phyloP scores from a whole-genome alignment of 2,329 filamentous ascomycete species.

The Aureobasidium leucospermi region DNA sequence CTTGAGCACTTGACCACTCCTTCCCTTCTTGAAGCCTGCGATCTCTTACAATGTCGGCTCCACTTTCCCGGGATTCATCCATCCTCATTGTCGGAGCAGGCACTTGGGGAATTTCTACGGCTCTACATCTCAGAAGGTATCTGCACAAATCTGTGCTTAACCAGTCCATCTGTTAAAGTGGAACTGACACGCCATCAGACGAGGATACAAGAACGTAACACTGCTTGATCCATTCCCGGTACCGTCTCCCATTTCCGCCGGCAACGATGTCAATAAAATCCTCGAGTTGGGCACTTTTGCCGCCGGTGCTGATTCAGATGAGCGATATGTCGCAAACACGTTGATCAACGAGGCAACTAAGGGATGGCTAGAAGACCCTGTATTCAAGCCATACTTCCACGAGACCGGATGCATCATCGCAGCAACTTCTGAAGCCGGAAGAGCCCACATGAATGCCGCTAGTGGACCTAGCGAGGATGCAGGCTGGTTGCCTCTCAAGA shows the following conservation, averaged over 20 bases:
- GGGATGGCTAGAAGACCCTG: conserved; percentile 36
- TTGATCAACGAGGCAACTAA: conserved; percentile 30
- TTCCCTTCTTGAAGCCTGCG: neutral
- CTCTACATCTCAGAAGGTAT: neutral
- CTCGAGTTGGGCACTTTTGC: conserved; percentile 29
- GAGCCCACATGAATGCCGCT: neutral
- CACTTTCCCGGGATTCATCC: neutral
- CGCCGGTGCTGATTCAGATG: conserved; percentile 22
- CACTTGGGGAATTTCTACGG: conserved; percentile 31
- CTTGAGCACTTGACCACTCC: too few species aligned
- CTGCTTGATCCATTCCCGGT: conserved; percentile 42
- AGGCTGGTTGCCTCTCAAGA: conserved; percentile 29
- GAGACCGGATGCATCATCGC: conserved; percentile 42
- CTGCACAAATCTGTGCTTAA: neutral
- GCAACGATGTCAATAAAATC: conserved; percentile 47
- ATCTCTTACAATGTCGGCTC: neutral
- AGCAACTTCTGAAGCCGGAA: conserved; percentile 34
- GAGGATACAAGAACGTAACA: conserved; percentile 43
- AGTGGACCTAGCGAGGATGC: conserved; percentile 1
- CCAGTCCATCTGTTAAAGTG: conserved; percentile 27
- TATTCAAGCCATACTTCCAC: conserved; percentile 40
- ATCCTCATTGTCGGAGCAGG: conserved; percentile 43
- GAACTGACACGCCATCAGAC: conserved; percentile 42
- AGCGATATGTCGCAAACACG: conserved; percentile 28
- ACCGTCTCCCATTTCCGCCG: conserved; percentile 41